phyloP scores from a whole-genome alignment of 192 early-diverging fungal genomes.

The Mortierella alpina region DNA sequence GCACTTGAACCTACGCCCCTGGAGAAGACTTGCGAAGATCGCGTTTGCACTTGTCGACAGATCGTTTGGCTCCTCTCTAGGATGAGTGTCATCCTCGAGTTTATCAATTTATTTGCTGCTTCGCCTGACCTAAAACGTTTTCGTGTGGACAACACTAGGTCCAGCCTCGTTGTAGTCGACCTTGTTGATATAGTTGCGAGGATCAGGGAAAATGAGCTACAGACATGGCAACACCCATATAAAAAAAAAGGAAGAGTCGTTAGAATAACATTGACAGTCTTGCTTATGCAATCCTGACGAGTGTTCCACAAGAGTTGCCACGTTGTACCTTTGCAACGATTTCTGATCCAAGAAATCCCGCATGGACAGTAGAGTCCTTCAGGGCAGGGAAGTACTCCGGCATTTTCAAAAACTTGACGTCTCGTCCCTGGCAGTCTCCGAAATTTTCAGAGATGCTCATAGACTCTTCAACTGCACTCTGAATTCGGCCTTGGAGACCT shows the following conservation, averaged over 20 bases:
- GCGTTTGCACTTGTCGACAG: too few species aligned
- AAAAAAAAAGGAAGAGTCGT: conserved; percentile 22
- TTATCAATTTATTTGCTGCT: too few species aligned
- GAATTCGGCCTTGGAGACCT: conserved; percentile 78
- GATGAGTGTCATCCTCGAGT: too few species aligned
- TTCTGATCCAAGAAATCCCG: conserved; percentile 83
- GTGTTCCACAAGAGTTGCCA: background rate
- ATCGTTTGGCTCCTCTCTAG: too few species aligned
- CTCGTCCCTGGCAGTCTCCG: conserved; percentile 86
- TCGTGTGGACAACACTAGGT: conserved; percentile 80
- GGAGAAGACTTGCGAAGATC: too few species aligned
- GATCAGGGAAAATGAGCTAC: conserved; percentile 70
- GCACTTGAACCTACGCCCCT: too few species aligned
- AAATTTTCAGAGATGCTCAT: conserved; percentile 85
- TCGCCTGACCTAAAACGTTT: conserved; percentile 57
- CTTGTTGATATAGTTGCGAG: conserved; percentile 77
- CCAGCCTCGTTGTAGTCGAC: conserved; percentile 94
- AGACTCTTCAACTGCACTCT: conserved; percentile 68
- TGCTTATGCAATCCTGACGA: background rate
- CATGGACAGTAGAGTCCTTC: conserved; percentile 74
- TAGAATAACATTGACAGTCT: conserved; percentile 27
- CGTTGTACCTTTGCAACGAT: conserved; percentile 86
- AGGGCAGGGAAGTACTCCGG: conserved; percentile 90
- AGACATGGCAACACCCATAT: too few species aligned
- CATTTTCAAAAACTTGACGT: conserved; percentile 80